These are phyloP conservation scores for Spathaspora sp. DNA, from an alignment of 1,139 yeast species.

Conservation along the genomic window DNA sequence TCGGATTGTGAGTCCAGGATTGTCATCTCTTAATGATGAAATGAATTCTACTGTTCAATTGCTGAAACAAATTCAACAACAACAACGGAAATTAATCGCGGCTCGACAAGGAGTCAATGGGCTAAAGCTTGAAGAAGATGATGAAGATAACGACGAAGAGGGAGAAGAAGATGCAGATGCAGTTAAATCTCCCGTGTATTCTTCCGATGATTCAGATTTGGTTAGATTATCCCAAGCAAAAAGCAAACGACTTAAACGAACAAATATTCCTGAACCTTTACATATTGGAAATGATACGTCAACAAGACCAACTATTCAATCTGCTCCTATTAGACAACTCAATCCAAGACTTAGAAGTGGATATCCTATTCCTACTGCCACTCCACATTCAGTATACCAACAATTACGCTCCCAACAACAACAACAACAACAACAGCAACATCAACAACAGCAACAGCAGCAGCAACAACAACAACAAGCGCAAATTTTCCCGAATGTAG, in stretches of 20 bases:
- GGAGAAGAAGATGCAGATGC: neutral
- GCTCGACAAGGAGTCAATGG: constrained; percentile 25
- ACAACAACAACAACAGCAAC: too few relatives aligned
- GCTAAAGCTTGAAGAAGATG: constrained; percentile 10
- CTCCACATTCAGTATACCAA: constrained; percentile 4
- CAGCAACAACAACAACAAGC: constrained; percentile 6
- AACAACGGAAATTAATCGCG: constrained; percentile 49
- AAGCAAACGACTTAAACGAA: constrained; percentile 41
- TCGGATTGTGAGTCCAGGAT: constrained; percentile 48
- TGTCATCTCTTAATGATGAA: constrained; percentile 46
- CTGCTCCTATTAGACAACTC: constrained; percentile 41
- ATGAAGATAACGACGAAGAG: constrained; percentile 9
- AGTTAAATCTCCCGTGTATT: constrained; percentile 10
- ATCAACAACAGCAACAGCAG: too few relatives aligned
- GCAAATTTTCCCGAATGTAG: constrained; percentile 2
- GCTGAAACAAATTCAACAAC: constrained; percentile 47
- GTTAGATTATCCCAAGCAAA: constrained; percentile 10
- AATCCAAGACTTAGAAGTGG: constrained; percentile 11
- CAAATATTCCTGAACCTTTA: constrained; percentile 47
- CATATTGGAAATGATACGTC: constrained; percentile 17
- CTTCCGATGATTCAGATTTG: constrained; percentile 13
- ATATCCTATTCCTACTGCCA: too few relatives aligned
- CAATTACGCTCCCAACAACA: constrained; percentile 9
- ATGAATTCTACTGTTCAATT: constrained; percentile 48
- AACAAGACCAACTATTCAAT: constrained; percentile 35